Evolutionary conservation across 495 filamentous ascomycete genomes (phyloP).

Genomic region (Podospora tetraspora): DNA sequence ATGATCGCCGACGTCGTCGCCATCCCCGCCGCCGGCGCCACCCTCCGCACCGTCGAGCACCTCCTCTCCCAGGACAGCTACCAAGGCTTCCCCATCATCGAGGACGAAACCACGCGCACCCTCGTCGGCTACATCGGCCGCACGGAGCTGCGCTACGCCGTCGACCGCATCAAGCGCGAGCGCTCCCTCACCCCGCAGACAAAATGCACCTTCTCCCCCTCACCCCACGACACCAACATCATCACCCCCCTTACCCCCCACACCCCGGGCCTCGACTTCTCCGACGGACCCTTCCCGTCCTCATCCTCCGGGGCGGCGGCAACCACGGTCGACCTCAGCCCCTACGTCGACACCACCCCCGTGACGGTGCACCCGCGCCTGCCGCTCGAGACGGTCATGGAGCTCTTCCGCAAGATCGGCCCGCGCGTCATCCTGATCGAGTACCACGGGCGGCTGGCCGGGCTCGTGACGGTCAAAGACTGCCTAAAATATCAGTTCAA

Average conservation of each 20-base stretch:
- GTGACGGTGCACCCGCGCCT: slow-evolving; percentile 87
- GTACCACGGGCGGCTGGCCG: slow-evolving; percentile 72
- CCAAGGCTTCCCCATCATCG: slow-evolving; percentile 92
- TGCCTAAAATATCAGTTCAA: slow-evolving; percentile 97
- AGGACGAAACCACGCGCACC: slow-evolving; percentile 61
- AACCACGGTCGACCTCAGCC: slow-evolving; percentile 73
- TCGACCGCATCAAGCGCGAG: slow-evolving; percentile 74
- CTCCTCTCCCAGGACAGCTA: slow-evolving; percentile 77
- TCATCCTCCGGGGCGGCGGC: slow-evolving; percentile 50
- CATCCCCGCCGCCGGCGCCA: slow-evolving; percentile 70
- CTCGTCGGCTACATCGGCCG: slow-evolving; percentile 92
- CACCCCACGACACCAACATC: slow-evolving; percentile 32
- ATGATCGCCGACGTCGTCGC: slow-evolving; percentile 79
- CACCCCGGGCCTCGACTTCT: slow-evolving; percentile 31
- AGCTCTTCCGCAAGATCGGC: slow-evolving; percentile 97
- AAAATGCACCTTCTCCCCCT: slow-evolving; percentile 72
- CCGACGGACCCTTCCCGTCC: slow-evolving; percentile 45
- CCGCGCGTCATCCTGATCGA: slow-evolving; percentile 92
- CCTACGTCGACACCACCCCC: slow-evolving; percentile 86
- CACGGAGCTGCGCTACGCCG: slow-evolving; percentile 88
- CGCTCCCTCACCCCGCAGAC: slow-evolving; percentile 59
- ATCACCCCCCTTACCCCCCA: slow-evolving; percentile 54
- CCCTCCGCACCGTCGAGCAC: slow-evolving; percentile 64
- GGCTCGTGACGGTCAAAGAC: slow-evolving; percentile 93
- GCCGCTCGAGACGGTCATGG: slow-evolving; percentile 95